phyloP scores from a whole-genome alignment of 805 yeast genomes.

The Priceomyces medius region DNA sequence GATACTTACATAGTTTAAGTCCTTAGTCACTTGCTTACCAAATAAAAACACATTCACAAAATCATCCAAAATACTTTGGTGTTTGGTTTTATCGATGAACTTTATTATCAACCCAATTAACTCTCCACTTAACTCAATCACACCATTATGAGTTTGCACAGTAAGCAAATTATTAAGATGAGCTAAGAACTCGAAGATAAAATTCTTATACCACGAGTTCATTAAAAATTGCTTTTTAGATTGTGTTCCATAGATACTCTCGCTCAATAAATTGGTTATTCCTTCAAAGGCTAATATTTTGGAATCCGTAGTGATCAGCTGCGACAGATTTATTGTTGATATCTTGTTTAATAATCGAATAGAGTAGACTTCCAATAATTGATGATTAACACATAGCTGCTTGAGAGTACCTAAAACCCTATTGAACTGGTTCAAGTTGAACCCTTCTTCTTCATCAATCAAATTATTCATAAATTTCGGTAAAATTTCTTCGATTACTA shows the following conservation, averaged over 20 bases:
- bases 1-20: conserved; percentile 15
- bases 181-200: conserved; percentile 40
- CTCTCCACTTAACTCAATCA: conserved; percentile 39
- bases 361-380: conserved; percentile 44
- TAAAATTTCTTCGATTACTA: conserved; percentile 51
- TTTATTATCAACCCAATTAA: conserved; percentile 42
- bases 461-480: conserved; percentile 52
- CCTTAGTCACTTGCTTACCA: conserved; percentile 10
- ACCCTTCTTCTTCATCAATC: conserved; percentile 5
- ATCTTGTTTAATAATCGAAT: conserved; percentile 45
- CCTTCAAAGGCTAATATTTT: conserved; percentile 9
- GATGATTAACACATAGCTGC: conserved; percentile 38
- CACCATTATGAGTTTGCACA: not conserved
- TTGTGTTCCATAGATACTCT: conserved; percentile 30
- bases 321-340: conserved; percentile 6
- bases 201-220: conserved; percentile 43
- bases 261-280: conserved; percentile 22
- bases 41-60: conserved; percentile 36
- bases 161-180: conserved; percentile 3
- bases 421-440: conserved; percentile 9
- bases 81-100: conserved; percentile 39
- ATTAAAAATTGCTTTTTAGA: conserved; percentile 32
- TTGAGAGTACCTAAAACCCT: conserved; percentile 21
- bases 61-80: conserved; percentile 45
- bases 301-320: not conserved